Evolutionary conservation across 495 filamentous ascomycete species (phyloP).

Genomic region (Hypoxylon fuscum): DNA sequence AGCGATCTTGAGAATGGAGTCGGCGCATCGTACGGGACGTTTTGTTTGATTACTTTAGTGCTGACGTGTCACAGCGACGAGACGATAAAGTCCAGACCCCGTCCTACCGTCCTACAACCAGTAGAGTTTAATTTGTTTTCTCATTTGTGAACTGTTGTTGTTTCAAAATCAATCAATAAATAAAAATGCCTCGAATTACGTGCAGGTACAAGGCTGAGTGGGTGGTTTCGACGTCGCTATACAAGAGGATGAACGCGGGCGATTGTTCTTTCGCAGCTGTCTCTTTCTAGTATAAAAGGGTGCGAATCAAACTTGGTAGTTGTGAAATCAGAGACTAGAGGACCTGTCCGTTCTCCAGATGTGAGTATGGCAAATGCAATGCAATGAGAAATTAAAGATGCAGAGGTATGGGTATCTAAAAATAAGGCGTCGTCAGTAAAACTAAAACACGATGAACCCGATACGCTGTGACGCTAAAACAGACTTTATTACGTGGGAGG

Average conservation of each 20-base stretch:
- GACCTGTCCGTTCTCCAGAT: too few relatives aligned
- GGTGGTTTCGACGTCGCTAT: background rate
- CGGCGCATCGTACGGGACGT: conserved; percentile 42
- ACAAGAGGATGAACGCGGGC: too few relatives aligned
- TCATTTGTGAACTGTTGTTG: conserved; percentile 8
- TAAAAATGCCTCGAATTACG: too few relatives aligned
- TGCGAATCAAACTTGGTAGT: too few relatives aligned
- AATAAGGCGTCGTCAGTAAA: conserved; percentile 2
- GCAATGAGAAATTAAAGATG: too few relatives aligned
- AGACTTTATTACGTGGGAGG: background rate
- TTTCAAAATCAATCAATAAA: too few relatives aligned
- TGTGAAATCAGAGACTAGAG: too few relatives aligned
- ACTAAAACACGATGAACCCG: background rate
- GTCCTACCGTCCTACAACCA: conserved; percentile 13
- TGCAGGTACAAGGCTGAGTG: background rate
- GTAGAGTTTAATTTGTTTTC: conserved; percentile 1
- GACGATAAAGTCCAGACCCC: conserved; percentile 6
- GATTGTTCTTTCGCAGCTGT: too few relatives aligned
- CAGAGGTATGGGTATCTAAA: too few relatives aligned
- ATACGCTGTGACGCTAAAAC: background rate
- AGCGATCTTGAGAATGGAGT: conserved; percentile 18
- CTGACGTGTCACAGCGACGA: conserved; percentile 35
- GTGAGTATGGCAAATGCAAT: too few relatives aligned
- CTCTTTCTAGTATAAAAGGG: too few relatives aligned
- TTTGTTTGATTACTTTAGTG: conserved; percentile 13